Evolutionary conservation across 2,329 filamentous ascomycete genomes (phyloP), one percentile per base, ranked within the genome.

Genomic region (Endothia cerciana): DNA sequence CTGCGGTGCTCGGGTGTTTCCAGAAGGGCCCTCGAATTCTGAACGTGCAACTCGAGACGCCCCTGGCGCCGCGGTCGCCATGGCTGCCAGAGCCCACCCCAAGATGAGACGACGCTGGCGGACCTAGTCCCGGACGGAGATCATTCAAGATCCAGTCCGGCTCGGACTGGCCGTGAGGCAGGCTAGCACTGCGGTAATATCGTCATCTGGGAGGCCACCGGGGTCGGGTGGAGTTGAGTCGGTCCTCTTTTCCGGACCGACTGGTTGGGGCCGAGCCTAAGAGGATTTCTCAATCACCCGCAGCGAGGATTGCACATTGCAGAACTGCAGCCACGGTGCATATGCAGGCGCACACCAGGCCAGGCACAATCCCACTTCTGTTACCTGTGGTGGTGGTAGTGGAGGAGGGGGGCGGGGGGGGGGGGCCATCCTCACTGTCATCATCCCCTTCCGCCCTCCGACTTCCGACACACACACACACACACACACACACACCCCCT

Each of bases 241-340:
- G 47, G 47, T 15, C 47, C 45, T 51, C 47, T 6, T 51, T 51
- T 17, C 47, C 47, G 47, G 47, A 51, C 28, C 47, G 22, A 51
- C 47, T 28, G 4, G 47, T 51, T 51, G 10, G 47, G 47, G 25
- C 25, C 47, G 17, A 19, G 3, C 41, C 10, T 11, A 22, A 51
- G 15, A 51, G 47, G 47, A 51, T 51, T 51, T 47, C 47, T 28
- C 47, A 51, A 49, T 49, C 22, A 51, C 47, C 47, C 47, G 47
- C 47, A 51, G 47, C 47, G 10, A 49, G 45, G 45, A 36, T 36
- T n/a, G 33, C 33, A 36, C 6, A 36, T 10, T 36, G 33, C 45
- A 22, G 28, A 15, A 4, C 22, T 36, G 33, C 33, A 36, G 33
- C 33, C 33, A 36, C 33, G 22, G 6, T 49, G 47, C 47, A 49